Evolutionary conservation across 2,329 filamentous ascomycete species (phyloP), one percentile per base, ranked within the genome.

Genomic region (Xylariales sp.): DNA sequence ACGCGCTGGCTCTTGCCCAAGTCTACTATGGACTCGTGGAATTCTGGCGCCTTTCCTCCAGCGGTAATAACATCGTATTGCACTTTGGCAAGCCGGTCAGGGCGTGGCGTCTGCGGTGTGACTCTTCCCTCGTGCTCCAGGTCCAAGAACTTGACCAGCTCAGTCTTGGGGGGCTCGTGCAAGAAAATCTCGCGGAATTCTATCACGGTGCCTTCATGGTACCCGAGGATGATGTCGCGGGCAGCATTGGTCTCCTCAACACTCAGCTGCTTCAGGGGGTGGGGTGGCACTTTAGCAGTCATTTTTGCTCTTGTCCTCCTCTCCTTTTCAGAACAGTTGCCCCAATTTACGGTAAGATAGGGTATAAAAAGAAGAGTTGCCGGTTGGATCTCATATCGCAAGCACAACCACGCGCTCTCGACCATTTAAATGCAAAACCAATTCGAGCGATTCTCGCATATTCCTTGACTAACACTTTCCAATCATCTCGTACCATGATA

Each of bases 1-100:
- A 56, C 5, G 14, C 68, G 49, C 12, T 54, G 42, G 7, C 52
- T 54, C 1, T 47, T 50, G 10, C 49, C 51, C 14, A 70, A 31
- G 38, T 70, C 56, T 7, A 72, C 62, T 13, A 67, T 51, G 12
- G 61, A 53, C 15, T 63, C 60, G 4, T 54, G 60, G 36, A 65
- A 61, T 37, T 57, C 55, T 50, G 8, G 40, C 28, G 19, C 47
- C 43, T 19, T 53, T n/a, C n/a, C n/a, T n/a, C n/a, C n/a, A n/a
- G n/a, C n/a, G n/a, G n/a, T 53, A 36, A 69, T 56, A 4, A 62
- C 53, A 39, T 70, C 66, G 51, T 70, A 70, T 37, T 50, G 40
- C 75, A 66, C 47, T 63, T 62, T 25, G 70, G 61, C 39, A 62
- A 63, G 37, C 74, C 67, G 2, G 70, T 44, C 15, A 49, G 51